Base-by-base conservation (phyloP, 2,329 filamentous ascomycete species). In the Mycosphaerella arachidis region DNA sequence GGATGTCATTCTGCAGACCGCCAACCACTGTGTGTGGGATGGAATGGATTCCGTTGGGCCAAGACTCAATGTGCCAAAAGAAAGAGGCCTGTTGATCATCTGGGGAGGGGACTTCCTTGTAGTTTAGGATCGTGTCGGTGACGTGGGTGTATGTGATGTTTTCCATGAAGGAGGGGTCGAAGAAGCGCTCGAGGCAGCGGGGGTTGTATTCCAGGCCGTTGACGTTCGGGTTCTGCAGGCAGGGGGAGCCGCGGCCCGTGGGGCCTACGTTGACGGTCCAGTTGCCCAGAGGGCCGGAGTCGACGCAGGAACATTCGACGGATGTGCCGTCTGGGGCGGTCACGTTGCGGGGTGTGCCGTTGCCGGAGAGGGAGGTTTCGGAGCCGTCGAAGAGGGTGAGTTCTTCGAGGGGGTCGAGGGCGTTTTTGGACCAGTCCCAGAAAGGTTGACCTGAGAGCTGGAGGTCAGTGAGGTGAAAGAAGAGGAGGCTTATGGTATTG, bases 371-470 rank as follows among this genome's bases (percentile, higher is more conserved):
- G 16, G 76, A 74, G 18, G 76, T 79, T 24, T 76, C 77, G 56
- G 77, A 80, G 51, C 83, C 83, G 63, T 86, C 82, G 55, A 86
- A 84, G 56, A 84, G 67, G 2, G 82, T 79, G 0, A 81, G 82
- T 40, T 75, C 74, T 33, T 62, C 37, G 7, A 67, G 60, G 33
- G 83, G 76, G 8, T 72, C 63, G 20, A 46, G 50, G 1, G 76
- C 72, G 71, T 78, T 79, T 57, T 76, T 75, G 2, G 76, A 75
- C 78, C 81, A 84, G 68, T 83, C 80, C 74, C 78, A 80, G 72
- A 83, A 84, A 68, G 76, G 77, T 1, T 64, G 48, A n/a, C 70
- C 70, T 58, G 46, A 5, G 46, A 46, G 16, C 8, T 8, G 37
- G 10, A 43, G 5, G 37, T 43, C 16, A 27, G 8, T 30, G 24